Conservation (phyloP, 495 filamentous ascomycete species). For the Articulospora tetracladia region DNA sequence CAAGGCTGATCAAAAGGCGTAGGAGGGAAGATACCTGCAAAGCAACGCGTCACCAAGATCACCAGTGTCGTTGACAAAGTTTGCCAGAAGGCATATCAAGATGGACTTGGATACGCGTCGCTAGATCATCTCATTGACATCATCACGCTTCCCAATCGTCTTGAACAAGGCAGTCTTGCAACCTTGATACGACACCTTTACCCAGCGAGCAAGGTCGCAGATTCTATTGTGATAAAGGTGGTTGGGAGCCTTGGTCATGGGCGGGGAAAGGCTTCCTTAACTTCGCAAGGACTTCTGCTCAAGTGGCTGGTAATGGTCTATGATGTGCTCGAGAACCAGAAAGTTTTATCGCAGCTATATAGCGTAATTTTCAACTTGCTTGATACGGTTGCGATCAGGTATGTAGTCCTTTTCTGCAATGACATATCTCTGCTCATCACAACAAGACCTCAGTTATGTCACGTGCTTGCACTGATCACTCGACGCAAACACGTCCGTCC, state of each 20-base stretch:
- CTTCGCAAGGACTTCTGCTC: slow-evolving; percentile 63
- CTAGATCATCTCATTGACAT: slow-evolving; percentile 64
- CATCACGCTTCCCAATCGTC: slow-evolving; percentile 57
- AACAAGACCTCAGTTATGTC: slow-evolving; percentile 56
- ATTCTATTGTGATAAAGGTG: slow-evolving; percentile 59
- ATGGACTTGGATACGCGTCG: slow-evolving; percentile 57
- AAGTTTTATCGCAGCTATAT: slow-evolving; percentile 66
- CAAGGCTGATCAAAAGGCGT: background rate
- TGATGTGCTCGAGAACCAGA: slow-evolving; percentile 63
- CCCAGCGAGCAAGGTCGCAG: slow-evolving; percentile 58
- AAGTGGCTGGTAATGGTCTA: slow-evolving; percentile 81
- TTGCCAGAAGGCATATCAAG: slow-evolving; percentile 52
- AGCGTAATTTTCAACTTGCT: slow-evolving; percentile 78
- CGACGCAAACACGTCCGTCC: slow-evolving; percentile 84
- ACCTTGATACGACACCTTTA: slow-evolving; percentile 72
- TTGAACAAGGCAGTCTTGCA: slow-evolving; percentile 70
- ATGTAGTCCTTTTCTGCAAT: slow-evolving; percentile 14
- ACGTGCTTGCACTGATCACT: slow-evolving; percentile 79
- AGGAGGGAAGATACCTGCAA: slow-evolving; percentile 45
- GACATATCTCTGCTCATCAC: background rate
- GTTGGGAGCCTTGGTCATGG: slow-evolving; percentile 76
- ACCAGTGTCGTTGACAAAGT: slow-evolving; percentile 45
- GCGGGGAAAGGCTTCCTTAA: slow-evolving; percentile 68
- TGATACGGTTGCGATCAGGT: slow-evolving; percentile 74
- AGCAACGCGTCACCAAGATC: slow-evolving; percentile 39